These are phyloP conservation scores for Pythium aristosporum DNA, from an alignment of 352 stramenopile genomes.

Conservation along the genomic window DNA sequence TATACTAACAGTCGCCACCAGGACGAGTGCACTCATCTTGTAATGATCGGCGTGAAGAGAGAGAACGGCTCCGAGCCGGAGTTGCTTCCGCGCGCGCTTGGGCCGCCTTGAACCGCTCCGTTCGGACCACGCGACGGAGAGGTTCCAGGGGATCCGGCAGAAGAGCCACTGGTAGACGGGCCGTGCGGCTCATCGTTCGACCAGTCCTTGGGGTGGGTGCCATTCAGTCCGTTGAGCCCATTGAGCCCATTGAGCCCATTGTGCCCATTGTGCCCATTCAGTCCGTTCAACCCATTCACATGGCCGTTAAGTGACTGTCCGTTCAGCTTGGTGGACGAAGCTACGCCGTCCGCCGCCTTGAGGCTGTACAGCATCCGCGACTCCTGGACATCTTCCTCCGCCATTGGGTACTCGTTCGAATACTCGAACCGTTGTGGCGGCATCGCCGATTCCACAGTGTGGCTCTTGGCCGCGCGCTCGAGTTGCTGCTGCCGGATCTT, in stretches of 20 bases:
- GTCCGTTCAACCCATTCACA: conserved; percentile 24
- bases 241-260: conserved; percentile 30
- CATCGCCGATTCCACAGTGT: background rate
- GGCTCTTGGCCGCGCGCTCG: conserved; percentile 15
- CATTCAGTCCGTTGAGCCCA: conserved; percentile 34
- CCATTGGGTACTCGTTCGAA: conserved; percentile 16
- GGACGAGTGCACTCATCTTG: conserved; percentile 41
- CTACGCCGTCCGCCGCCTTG: background rate
- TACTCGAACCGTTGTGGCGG: conserved; percentile 23
- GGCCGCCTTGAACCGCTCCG: conserved; percentile 23
- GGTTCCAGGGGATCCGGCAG: background rate
- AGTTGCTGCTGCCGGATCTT: conserved; percentile 41
- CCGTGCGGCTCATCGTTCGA: background rate
- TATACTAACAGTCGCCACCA: background rate
- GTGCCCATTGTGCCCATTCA: no score
- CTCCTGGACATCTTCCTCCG: conserved; percentile 1
- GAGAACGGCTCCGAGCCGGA: conserved; percentile 62
- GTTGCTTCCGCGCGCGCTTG: conserved; percentile 6
- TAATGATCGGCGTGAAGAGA: conserved; percentile 86
- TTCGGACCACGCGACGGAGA: conserved; percentile 23
- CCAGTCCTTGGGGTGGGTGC: background rate
- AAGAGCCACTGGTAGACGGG: background rate
- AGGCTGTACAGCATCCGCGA: conserved; percentile 13
- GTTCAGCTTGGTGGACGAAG: conserved; percentile 11
- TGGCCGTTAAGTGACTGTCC: conserved; percentile 22